Evolutionary conservation across 202 grass and related monocot genomes (phyloP), one percentile per base, ranked within the genome.

Genomic region (Schoenoplectus tabernaemontani): DNA sequence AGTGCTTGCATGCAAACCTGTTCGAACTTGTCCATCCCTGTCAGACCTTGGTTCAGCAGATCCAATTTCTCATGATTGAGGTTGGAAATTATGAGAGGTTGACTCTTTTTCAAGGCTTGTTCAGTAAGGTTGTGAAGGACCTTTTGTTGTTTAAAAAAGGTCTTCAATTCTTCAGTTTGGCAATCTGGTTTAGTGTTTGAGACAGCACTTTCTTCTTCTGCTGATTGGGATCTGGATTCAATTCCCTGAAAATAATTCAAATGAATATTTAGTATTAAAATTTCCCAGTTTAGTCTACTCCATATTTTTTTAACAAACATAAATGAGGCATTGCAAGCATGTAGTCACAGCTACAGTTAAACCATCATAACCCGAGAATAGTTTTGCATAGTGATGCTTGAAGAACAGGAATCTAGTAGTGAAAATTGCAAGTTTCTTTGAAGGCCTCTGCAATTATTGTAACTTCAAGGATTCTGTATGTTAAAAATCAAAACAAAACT

Each of bases 1-100:
- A 98, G 96, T 81, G 89, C 88, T 87, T 91, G 91, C 58, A 98
- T 83, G 51, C 84, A 98, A 75, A 94, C 78, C 41, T 98, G 91
- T 59, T 98, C 91, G 58, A 94, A 20, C 83, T 90, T 98, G 20
- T 72, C 60, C 1, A 57, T 56, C 63, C 87, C 91, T 46, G 82
- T 73, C 36, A 92, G 81, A 57, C 87, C 89, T 0, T 87, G 85
- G 5, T 65, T 82, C 57, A 92, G 48, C 70, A 92, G 42, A 74
- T 79, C 63, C 74, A 77, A 34, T 76, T 95, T 92, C 82, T 89
- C 89, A 82, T 95, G 82, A 86, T 78, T 82, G 82, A 98, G 69
- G 69, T 98, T 95, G 48, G 47, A 86, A 83, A 98, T 89, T 50
- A 95, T 78, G 39, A 98, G 83, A 83, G 96, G 96, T 20, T 92